Evolutionary conservation across 2,329 filamentous ascomycete species (phyloP), one percentile per base, ranked within the genome.

Genomic region (Trichocomaceae sp.): DNA sequence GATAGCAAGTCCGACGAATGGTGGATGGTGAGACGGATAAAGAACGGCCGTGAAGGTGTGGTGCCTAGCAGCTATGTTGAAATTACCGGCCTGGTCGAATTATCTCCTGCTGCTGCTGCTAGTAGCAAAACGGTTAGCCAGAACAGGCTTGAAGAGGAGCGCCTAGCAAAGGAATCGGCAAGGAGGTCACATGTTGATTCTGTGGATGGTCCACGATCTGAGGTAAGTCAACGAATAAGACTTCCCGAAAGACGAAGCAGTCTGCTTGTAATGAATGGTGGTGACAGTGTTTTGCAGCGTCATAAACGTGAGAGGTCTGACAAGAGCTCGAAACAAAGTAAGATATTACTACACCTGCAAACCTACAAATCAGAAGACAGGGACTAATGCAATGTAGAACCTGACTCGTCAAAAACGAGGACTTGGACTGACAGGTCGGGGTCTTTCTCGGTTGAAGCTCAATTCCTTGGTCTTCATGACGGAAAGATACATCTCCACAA

Each of bases 401-500:
- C 91, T 31, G 90, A 99, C 71, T 71, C 84, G 13, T 76, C 82
- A 51, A 95, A 93, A 74, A 83, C 95, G 31, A 85, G 93, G 60
- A 90, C 86, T 2, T 99, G 93, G 93, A 96, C 90, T 31, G 93
- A 99, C 72, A 84, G 93, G 62, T 90, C 90, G 35, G 93, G 92
- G 64, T 92, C 91, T 1, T 99, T 99, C 75, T 97, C 90, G 63
- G 93, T 99, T 54, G 93, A 97, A 62, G 93, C 93, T 15, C 90
- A 99, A 69, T 99, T 97, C 66, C 83, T 99, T 50, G 92, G 90
- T 26, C 80, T 97, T 51, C 90, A 90, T 69, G 93, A 97, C 68
- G 90, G 91, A 60, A 97, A 97, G 72, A 95, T 99, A 61, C 95
- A 99, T 72, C 78, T 99, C 20, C 93, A 99, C 77, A 99, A 99